Percentiles rank a stretch among this genome's conserved stretches.
Conservation (phyloP, 139 green algal genomes). For the Haematococcus lacustris region DNA sequence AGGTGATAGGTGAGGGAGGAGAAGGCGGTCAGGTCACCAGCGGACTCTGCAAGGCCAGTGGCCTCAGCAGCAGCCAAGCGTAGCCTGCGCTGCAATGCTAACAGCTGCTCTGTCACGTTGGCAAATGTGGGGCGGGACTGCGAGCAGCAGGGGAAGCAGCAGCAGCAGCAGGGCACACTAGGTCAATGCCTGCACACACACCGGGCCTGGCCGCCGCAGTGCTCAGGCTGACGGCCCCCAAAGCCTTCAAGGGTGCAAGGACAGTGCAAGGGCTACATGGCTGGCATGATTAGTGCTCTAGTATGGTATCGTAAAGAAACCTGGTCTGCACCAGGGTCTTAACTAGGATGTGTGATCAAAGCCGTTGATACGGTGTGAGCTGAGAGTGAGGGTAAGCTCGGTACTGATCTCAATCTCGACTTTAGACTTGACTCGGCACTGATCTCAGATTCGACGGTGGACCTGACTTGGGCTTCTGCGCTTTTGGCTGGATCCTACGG, state of each 20-base stretch:
- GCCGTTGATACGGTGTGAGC: too few relatives aligned
- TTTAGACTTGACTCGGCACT: too few relatives aligned
- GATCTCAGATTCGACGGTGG: too few relatives aligned
- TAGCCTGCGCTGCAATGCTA: constrained; percentile 8
- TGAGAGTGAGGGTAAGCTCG: too few relatives aligned
- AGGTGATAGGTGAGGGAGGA: too few relatives aligned
- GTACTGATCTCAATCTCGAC: too few relatives aligned
- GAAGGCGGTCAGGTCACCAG: too few relatives aligned
- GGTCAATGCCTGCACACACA: neutral
- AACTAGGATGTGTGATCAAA: too few relatives aligned
- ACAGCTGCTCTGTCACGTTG: neutral
- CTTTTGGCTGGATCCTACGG: neutral
- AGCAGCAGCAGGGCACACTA: neutral
- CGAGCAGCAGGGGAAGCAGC: neutral
- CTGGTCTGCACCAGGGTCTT: too few relatives aligned
- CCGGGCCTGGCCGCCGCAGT: neutral
- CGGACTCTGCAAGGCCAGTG: too few relatives aligned
- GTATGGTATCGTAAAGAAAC: neutral
- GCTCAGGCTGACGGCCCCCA: neutral
- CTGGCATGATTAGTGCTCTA: neutral
- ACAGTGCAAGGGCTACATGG: neutral
- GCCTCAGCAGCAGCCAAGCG: too few relatives aligned
- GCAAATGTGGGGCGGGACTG: constrained; percentile 1
- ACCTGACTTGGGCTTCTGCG: too few relatives aligned
- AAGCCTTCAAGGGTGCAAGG: neutral